Evolutionary conservation across 176 grass and related monocot genomes (phyloP).

Genomic region (Ampelocalamus luodianensis): DNA sequence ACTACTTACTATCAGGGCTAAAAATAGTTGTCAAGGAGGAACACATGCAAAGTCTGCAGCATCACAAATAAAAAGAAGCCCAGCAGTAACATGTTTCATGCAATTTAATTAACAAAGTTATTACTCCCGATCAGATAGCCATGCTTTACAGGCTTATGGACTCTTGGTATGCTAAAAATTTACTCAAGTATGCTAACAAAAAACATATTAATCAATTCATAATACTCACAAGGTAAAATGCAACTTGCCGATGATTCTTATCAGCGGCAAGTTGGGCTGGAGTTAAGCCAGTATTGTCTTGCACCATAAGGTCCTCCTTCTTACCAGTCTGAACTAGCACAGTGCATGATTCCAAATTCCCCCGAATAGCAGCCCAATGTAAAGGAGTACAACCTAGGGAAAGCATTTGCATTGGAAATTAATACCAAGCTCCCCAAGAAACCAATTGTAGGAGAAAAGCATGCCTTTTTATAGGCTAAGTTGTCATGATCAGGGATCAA

Average conservation of each 20-base stretch:
- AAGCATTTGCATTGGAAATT: constrained; percentile 40
- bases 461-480: neutral
- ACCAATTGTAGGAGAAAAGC: constrained; percentile 18
- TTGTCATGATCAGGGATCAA: neutral
- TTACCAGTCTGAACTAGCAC: constrained; percentile 96
- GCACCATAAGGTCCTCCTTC: constrained; percentile 86
- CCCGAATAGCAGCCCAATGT: constrained; percentile 98
- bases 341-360: constrained; percentile 89
- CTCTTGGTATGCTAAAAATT: constrained; percentile 22
- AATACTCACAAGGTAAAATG: constrained; percentile 96
- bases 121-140: constrained; percentile 5
- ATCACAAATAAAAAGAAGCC: constrained; percentile 7
- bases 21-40: constrained; percentile 30
- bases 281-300: constrained; percentile 96
- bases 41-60: neutral
- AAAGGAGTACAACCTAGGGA: constrained; percentile 95
- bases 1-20: neutral
- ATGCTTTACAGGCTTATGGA: neutral
- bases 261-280: constrained; percentile 89
- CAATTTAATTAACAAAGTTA: constrained; percentile 18
- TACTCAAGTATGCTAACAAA: neutral
- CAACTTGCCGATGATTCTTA: constrained; percentile 91
- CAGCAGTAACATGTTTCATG: neutral
- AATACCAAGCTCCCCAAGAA: constrained; percentile 11
- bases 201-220: neutral